phyloP scores from a whole-genome alignment of 768 basidiomycete genomes.

The Lactifluus hygrophoroides region DNA sequence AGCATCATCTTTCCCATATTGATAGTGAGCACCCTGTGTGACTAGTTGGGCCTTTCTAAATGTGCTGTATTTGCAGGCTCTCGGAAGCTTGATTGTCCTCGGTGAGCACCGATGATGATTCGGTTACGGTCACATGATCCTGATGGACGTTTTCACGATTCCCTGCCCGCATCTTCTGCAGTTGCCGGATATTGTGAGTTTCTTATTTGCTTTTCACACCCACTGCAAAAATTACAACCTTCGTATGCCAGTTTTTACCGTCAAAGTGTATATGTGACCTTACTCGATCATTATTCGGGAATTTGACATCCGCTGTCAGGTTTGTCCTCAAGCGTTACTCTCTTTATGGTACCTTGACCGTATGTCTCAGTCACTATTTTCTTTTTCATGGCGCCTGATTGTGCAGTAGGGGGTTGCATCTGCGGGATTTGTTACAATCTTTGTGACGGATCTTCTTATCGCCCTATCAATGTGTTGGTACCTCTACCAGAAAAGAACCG shows the following conservation, averaged over 20 bases:
- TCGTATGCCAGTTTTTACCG: slow-evolving; percentile 34
- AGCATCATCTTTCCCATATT: background rate
- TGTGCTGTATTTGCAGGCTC: slow-evolving; percentile 12
- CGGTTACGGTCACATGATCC: no score
- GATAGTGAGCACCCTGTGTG: background rate
- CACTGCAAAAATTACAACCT: background rate
- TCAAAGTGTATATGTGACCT: slow-evolving; percentile 32
- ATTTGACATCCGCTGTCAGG: slow-evolving; percentile 12
- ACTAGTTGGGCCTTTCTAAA: background rate
- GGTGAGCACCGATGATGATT: slow-evolving; percentile 25
- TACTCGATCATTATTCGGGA: background rate
- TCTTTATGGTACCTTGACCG: slow-evolving; percentile 28
- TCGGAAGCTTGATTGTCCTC: slow-evolving; percentile 36
- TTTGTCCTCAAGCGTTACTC: slow-evolving; percentile 28
- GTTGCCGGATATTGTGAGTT: slow-evolving; percentile 22
- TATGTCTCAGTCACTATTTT: slow-evolving; percentile 17
- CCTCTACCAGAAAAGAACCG: slow-evolving; percentile 40
- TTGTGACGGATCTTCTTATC: slow-evolving; percentile 43
- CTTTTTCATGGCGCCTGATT: background rate
- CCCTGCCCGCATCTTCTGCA: background rate
- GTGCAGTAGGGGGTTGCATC: slow-evolving; percentile 40
- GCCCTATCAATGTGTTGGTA: slow-evolving; percentile 41
- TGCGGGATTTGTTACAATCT: slow-evolving; percentile 37
- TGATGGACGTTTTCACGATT: background rate
- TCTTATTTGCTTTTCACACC: background rate